Base-by-base conservation (phyloP, 306 rosid genomes). In the Dicorynia guianensis region DNA sequence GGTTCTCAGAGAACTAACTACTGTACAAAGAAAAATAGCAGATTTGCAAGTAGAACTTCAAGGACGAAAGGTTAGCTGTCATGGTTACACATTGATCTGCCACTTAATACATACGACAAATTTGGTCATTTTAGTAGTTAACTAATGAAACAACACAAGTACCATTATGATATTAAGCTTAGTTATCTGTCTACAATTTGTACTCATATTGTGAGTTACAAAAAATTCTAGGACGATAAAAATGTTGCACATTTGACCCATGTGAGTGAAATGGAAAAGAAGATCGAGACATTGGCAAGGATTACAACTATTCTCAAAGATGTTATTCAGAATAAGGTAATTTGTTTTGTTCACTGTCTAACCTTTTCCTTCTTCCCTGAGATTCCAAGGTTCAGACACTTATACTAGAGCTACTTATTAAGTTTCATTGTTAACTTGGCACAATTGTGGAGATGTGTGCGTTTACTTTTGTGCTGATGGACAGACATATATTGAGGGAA, bases 21-120 rank as follows among this genome's bases (percentile, higher is more conserved):
- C 88, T 10, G 97, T 92, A 48, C 99, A 95, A 77, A 89, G 92
- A 76, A 92, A 92, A 87, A 95, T 92, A 25, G 96, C 97, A 4
- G 96, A 92, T 85, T 86, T 95, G 75, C 98, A 95, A 86, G 99
- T 92, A 17, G 97, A 95, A 79, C 99, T 95, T 81, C 99, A 95
- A 86, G 97, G 97, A 54, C 90, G 99, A 80, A 95, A 95, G 89
- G 97, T 92, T 70, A 63, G 54, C 12, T 50, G 5, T 73, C 81
- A 35, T 4, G 0, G 34, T 72, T 72, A 58, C 13, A 8, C 30
- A 35, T 74, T 40, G 79, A 69, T 77, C n/a, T 17, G 4, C 20
- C 35, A 13, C 59, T 72, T 40, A 4, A 25, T 73, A 58, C 39
- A 52, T 52, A 8, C 0, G 3, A 38, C 2, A n/a, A n/a, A 56